Evolutionary conservation across 1,284 basidiomycete species (phyloP).

Genomic region (Grifola frondosa): DNA sequence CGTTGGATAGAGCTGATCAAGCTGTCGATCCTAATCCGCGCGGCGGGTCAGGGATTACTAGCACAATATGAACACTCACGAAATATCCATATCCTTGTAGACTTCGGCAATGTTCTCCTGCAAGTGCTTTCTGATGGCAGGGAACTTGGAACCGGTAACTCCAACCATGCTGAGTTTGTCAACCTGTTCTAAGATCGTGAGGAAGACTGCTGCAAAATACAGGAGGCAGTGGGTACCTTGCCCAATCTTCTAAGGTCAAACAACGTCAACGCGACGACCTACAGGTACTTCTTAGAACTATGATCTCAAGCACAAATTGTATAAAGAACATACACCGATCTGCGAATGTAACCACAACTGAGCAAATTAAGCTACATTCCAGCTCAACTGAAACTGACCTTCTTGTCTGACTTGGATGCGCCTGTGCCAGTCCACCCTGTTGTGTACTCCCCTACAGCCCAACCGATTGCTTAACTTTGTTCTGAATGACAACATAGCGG

Average conservation of each 20-base stretch:
- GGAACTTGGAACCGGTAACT: slow-evolving; percentile 82
- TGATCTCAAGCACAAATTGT: background rate
- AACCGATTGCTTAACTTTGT: background rate
- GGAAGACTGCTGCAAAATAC: background rate
- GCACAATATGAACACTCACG: slow-evolving; percentile 43
- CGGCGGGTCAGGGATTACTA: no score
- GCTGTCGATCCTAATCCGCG: no score
- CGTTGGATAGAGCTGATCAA: no score
- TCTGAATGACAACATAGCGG: no score
- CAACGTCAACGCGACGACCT: slow-evolving; percentile 89
- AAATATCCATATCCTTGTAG: slow-evolving; percentile 84
- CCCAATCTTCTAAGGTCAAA: slow-evolving; percentile 87
- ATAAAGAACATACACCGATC: slow-evolving; percentile 70
- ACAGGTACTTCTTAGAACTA: slow-evolving; percentile 4
- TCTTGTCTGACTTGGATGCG: slow-evolving; percentile 94
- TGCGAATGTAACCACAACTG: slow-evolving; percentile 24
- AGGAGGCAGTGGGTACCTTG: slow-evolving; percentile 52
- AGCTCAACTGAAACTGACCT: slow-evolving; percentile 44
- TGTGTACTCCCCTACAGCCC: slow-evolving; percentile 79
- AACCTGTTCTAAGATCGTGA: slow-evolving; percentile 41
- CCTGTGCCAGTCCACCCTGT: slow-evolving; percentile 90
- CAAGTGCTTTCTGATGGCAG: slow-evolving; percentile 80
- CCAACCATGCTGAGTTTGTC: slow-evolving; percentile 80
- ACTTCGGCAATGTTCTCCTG: slow-evolving; percentile 79
- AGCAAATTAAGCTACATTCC: background rate